Base-by-base conservation (phyloP, 305 asterid species). In the Petunia hybrid region DNA sequence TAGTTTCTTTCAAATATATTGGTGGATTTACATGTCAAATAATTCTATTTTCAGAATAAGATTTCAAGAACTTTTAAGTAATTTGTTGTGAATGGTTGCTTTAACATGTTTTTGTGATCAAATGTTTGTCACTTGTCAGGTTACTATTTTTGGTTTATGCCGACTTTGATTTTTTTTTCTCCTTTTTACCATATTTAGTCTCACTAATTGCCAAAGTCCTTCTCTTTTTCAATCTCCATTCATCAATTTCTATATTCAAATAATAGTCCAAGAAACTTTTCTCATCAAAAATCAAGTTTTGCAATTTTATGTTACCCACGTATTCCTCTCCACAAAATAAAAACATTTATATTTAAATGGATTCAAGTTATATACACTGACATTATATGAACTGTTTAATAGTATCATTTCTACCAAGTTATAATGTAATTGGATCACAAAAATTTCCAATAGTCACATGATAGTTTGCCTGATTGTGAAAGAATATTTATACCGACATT, bases 141-240 rank as follows among this genome's bases (percentile, higher is more conserved):
- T 71, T 71, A 48, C 77, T 71, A 31, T 64, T 48, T 80, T 82
- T 59, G 9, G 41, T 56, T 81, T 76, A 74, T 56, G 74, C 83
- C 59, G 36, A 82, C 76, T 85, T 82, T 61, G 70, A 75, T 42
- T 83, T 38, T 59, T 77, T 42, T 68, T 38, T 35, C 53, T 73
- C 0, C 45, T 14, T 70, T 43, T 55, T 36, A 14, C 55, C 68
- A 62, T 67, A 14, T 48, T 31, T 62, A 70, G 78, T 82, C 70
- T 74, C 81, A 35, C 56, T 84, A 80, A 63, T 55, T 67, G 41
- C 74, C 4, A 22, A 46, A 31, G 42, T 39, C 0, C 16, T 10
- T 38, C 38, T 6, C 45, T 64, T 64, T 64, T 16, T 64, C 70
- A 64, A 64, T 64, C 45, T 38, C 22, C 43, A 35, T 71, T 48